phyloP scores from a whole-genome alignment of 2,329 filamentous ascomycete genomes.

The Pestalotiopsis sp. region DNA sequence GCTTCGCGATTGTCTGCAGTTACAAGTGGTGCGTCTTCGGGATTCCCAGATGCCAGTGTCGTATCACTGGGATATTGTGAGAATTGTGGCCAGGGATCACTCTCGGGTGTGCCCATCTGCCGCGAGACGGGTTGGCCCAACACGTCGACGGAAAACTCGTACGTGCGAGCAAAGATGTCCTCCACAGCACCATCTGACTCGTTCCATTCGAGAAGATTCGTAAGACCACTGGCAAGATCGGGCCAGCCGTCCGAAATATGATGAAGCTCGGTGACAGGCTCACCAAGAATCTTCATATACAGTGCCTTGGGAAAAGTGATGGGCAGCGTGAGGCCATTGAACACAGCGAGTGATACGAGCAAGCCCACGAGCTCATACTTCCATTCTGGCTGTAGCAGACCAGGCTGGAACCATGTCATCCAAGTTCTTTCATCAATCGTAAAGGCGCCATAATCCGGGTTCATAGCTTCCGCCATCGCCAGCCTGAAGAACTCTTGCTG shows the following conservation, averaged over 20 bases:
- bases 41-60: conserved; percentile 38
- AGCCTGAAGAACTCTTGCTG: conserved; percentile 96
- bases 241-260: conserved; percentile 90
- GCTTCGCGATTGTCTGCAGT: conserved; percentile 77
- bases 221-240: conserved; percentile 74
- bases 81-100: conserved; percentile 59
- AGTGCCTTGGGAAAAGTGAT: conserved; percentile 85
- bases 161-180: conserved; percentile 82
- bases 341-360: conserved; percentile 85
- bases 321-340: conserved; percentile 90
- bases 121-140: conserved; percentile 61
- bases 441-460: conserved; percentile 80
- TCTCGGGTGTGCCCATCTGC: conserved; percentile 51
- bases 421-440: conserved; percentile 74
- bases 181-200: conserved; percentile 75
- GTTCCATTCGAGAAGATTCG: conserved; percentile 74
- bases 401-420: conserved; percentile 87
- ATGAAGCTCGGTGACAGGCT: conserved; percentile 70
- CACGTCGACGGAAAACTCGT: conserved; percentile 75
- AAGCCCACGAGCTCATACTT: conserved; percentile 90
- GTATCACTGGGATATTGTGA: conserved; percentile 25
- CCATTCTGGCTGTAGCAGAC: conserved; percentile 80
- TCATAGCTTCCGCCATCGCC: conserved; percentile 76
- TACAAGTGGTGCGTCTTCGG: conserved; percentile 69
- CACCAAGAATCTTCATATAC: conserved; percentile 77